Percentiles rank a stretch among this genome's conserved stretches.
phyloP scores from a whole-genome alignment of 768 basidiomycete genomes.

The Hortiboletus campestris region DNA sequence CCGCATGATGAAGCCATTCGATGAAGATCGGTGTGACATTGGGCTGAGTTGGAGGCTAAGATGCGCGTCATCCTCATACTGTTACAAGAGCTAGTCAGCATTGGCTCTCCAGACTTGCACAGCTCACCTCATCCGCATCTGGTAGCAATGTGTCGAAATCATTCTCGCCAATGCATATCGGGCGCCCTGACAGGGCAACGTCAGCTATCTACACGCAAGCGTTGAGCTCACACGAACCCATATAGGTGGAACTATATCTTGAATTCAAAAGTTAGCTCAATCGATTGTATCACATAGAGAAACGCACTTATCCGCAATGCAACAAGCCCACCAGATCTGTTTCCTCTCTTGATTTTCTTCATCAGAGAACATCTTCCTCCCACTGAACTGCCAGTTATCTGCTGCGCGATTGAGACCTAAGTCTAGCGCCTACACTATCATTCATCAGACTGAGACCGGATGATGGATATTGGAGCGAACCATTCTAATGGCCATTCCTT shows the following conservation, averaged over 20 bases:
- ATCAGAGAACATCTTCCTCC: slow-evolving; percentile 56
- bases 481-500: slow-evolving; percentile 76
- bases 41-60: slow-evolving; percentile 42
- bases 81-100: slow-evolving; percentile 8
- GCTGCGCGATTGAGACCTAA: slow-evolving; percentile 79
- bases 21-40: slow-evolving; percentile 39
- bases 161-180: slow-evolving; percentile 61
- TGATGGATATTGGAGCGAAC: slow-evolving; percentile 32
- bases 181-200: slow-evolving; percentile 48
- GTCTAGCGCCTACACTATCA: slow-evolving; percentile 60
- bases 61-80: slow-evolving; percentile 65
- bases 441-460: slow-evolving; percentile 1
- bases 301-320: slow-evolving; percentile 64
- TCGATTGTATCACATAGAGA: neutral
- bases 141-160: slow-evolving; percentile 71
- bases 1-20: slow-evolving; percentile 45
- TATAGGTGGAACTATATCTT: slow-evolving; percentile 72
- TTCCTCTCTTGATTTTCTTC: slow-evolving; percentile 70
- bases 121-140: slow-evolving; percentile 49
- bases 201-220: neutral
- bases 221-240: slow-evolving; percentile 44
- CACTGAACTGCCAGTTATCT: slow-evolving; percentile 67
- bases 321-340: slow-evolving; percentile 81
- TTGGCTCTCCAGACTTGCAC: neutral
- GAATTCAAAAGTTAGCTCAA: slow-evolving; percentile 4